phyloP scores from a whole-genome alignment of 2,329 filamentous ascomycete genomes.

The Hortaea werneckii region DNA sequence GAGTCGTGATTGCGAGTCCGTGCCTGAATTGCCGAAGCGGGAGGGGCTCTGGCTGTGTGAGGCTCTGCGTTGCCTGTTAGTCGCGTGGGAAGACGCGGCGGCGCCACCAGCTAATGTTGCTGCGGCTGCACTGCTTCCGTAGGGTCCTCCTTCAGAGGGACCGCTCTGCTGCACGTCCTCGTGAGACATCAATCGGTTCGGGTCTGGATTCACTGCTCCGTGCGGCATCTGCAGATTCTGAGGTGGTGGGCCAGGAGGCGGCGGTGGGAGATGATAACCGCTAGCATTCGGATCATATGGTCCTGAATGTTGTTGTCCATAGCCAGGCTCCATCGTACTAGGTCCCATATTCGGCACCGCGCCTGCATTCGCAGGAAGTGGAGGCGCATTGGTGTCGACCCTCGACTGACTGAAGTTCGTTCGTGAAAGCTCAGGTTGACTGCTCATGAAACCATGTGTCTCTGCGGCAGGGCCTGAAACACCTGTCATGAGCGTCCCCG shows the following conservation, averaged over 20 bases:
- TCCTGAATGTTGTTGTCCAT: constrained; percentile 1
- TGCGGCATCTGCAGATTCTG: constrained; percentile 26
- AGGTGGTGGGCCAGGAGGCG: constrained; percentile 20
- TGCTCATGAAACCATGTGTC: constrained; percentile 31
- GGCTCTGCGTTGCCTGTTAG: constrained; percentile 8
- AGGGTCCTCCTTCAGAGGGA: constrained; percentile 4
- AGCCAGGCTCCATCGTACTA: constrained; percentile 5
- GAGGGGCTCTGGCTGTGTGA: constrained; percentile 20
- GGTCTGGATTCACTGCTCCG: constrained; percentile 32
- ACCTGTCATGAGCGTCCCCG: constrained; percentile 23
- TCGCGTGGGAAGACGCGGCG: constrained; percentile 8
- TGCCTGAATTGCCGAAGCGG: constrained; percentile 8
- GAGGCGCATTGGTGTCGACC: constrained; percentile 22
- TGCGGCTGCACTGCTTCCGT: constrained; percentile 4
- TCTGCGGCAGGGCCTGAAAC: constrained; percentile 7
- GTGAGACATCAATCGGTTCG: constrained; percentile 21
- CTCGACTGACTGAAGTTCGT: constrained; percentile 17
- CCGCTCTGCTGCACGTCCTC: constrained; percentile 19
- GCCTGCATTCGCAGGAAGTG: constrained; percentile 25
- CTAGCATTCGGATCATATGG: neutral
- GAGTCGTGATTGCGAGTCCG: constrained; percentile 7
- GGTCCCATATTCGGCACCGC: constrained; percentile 8
- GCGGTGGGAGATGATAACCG: constrained; percentile 16
- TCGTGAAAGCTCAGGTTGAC: constrained; percentile 35
- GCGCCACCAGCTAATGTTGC: constrained; percentile 15